Evolutionary conservation across 495 filamentous ascomycete species (phyloP).

Genomic region (Neurospora sp.): DNA sequence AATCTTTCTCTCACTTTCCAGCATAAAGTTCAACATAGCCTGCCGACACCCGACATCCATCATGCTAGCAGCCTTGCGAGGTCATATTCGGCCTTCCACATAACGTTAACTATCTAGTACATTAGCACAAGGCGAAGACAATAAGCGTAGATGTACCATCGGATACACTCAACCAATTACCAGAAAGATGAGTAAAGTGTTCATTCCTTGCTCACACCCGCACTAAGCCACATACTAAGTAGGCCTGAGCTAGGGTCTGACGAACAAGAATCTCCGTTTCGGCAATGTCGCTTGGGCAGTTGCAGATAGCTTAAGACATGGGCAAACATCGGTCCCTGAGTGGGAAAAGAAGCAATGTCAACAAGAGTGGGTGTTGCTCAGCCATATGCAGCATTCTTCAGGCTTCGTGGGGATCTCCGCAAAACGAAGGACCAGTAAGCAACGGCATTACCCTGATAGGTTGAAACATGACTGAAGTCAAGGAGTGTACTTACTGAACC

Average conservation of each 20-base stretch:
- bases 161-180: background rate
- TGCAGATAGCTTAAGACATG: background rate
- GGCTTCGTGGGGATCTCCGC: background rate
- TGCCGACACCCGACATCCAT: background rate
- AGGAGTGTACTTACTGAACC: background rate
- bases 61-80: background rate
- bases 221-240: background rate
- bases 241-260: background rate
- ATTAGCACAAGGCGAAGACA: background rate
- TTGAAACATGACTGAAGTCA: background rate
- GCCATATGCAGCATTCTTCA: background rate
- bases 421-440: background rate
- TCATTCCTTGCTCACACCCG: background rate
- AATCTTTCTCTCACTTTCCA: background rate
- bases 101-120: background rate
- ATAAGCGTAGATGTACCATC: background rate
- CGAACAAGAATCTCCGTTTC: background rate
- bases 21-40: background rate
- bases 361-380: background rate
- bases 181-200: background rate
- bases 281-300: background rate
- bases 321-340: background rate
- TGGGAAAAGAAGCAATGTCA: background rate
- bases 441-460: background rate
- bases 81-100: background rate